These are phyloP conservation scores for Pythium scleroteichum DNA, from an alignment of 352 stramenopile genomes.

Conservation along the genomic window DNA sequence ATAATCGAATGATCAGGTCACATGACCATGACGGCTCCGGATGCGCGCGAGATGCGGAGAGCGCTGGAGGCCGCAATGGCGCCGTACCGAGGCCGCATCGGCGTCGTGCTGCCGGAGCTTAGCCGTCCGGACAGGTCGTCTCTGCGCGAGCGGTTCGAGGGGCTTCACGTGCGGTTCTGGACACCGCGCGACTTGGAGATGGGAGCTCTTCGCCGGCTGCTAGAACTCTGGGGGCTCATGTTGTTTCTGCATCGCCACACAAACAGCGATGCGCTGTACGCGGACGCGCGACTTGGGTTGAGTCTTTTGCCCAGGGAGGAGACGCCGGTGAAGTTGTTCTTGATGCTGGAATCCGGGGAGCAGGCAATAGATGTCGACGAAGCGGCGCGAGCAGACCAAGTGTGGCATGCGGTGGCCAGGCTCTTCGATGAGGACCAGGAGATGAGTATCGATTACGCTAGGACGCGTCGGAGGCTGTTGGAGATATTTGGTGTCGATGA, in stretches of 20 bases:
- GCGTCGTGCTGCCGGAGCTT: not conserved
- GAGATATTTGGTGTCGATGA: slow-evolving; percentile 8
- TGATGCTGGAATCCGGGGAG: not conserved
- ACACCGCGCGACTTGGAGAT: not conserved
- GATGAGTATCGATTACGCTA: slow-evolving; percentile 3
- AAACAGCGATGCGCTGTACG: slow-evolving; percentile 4
- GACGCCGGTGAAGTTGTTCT: not conserved
- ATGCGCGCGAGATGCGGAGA: too few relatives aligned
- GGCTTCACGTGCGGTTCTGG: not conserved
- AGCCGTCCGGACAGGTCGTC: not conserved
- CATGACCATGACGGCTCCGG: too few relatives aligned
- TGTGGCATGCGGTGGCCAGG: slow-evolving; percentile 1
- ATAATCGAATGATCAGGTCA: too few relatives aligned
- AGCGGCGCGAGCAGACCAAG: not conserved
- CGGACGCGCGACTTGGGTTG: not conserved
- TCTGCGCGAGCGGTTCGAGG: slow-evolving; percentile 2
- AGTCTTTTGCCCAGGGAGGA: not conserved
- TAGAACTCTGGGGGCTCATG: slow-evolving; percentile 10
- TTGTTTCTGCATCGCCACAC: slow-evolving; percentile 16
- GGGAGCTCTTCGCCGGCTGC: not conserved
- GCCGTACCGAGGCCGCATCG: not conserved
- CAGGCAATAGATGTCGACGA: not conserved
- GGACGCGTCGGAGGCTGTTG: slow-evolving; percentile 1
- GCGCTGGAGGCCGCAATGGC: not conserved
- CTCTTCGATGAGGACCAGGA: not conserved